A percentile compares a stretch with the other conserved stretches of the same genome.
These are phyloP conservation scores for Amorphotheca resinae DNA, from an alignment of 495 filamentous ascomycete species.

Conservation along the genomic window DNA sequence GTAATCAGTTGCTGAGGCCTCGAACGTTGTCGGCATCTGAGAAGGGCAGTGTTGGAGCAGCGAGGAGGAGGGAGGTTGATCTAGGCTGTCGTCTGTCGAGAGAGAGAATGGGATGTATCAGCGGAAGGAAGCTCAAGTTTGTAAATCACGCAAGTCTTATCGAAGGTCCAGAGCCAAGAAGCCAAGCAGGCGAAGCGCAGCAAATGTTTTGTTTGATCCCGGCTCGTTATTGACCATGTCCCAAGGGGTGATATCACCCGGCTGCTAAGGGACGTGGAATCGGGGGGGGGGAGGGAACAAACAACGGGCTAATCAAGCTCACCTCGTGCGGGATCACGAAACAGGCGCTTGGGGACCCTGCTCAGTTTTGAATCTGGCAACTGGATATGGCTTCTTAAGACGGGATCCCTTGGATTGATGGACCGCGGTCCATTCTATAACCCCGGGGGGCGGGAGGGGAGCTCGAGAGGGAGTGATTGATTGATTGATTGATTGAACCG, in stretches of 20 bases:
- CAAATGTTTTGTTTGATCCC: slow-evolving; percentile 1
- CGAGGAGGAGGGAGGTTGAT: not conserved
- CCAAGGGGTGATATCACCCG: too few relatives aligned
- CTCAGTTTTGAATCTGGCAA: slow-evolving; percentile 3
- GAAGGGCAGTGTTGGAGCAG: slow-evolving; percentile 8
- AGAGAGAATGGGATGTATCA: slow-evolving; percentile 13
- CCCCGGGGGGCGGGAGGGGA: too few relatives aligned
- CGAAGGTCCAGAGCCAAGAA: not conserved
- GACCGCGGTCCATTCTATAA: too few relatives aligned
- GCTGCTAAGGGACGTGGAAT: too few relatives aligned
- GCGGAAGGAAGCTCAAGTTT: slow-evolving; percentile 7
- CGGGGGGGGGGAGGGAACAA: too few relatives aligned
- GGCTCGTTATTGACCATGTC: slow-evolving; percentile 7
- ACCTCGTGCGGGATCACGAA: slow-evolving; percentile 7
- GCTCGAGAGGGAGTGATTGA: too few relatives aligned
- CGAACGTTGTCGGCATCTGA: slow-evolving; percentile 16
- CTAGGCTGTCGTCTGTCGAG: not conserved
- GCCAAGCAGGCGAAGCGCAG: slow-evolving; percentile 8
- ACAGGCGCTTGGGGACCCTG: slow-evolving; percentile 7
- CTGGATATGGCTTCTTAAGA: too few relatives aligned
- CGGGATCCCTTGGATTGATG: too few relatives aligned
- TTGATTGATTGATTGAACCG: too few relatives aligned
- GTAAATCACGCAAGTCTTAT: not conserved
- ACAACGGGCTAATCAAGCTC: too few relatives aligned
- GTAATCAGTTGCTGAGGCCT: slow-evolving; percentile 7